Evolutionary conservation across 2,329 filamentous ascomycete genomes (phyloP).

Genomic region (Pseudogymnoascus sp.): DNA sequence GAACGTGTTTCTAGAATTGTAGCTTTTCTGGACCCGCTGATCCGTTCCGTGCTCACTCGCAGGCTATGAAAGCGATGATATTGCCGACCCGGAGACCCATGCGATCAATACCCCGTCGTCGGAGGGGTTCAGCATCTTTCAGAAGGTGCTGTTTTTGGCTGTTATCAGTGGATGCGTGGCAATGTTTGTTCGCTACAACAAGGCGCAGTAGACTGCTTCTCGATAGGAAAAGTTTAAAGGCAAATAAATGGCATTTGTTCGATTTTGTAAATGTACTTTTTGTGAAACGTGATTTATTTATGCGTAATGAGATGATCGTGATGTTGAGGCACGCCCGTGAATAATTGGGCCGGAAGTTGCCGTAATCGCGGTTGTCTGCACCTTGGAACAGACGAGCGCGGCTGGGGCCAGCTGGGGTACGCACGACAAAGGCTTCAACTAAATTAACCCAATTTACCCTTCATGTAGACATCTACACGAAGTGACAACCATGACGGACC

Average conservation of each 20-base stretch:
- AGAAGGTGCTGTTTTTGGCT: conserved; percentile 44
- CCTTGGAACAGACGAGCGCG: conserved; percentile 4
- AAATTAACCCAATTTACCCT: not conserved
- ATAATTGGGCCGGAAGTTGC: not conserved
- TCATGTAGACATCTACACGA: conserved; percentile 3
- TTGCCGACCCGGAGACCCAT: conserved; percentile 24
- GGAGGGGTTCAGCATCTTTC: conserved; percentile 35
- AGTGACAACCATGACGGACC: conserved; percentile 16
- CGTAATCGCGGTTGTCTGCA: not conserved
- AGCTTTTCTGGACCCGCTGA: conserved; percentile 25
- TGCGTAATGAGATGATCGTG: not conserved
- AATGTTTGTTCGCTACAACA: not conserved
- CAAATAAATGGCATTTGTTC: not conserved
- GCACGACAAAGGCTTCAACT: not conserved
- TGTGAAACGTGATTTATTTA: not conserved
- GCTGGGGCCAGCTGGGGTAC: not conserved
- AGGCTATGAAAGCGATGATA: conserved; percentile 25
- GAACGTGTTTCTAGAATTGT: conserved; percentile 10
- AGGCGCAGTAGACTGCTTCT: not conserved
- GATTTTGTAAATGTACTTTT: not conserved
- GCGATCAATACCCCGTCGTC: conserved; percentile 12
- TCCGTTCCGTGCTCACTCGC: conserved; percentile 23
- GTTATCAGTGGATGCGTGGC: conserved; percentile 21
- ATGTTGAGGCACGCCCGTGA: not conserved
- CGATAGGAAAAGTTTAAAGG: not conserved